Base-by-base conservation (phyloP, 805 yeast species). In the Cyberlindnera mycetangii region DNA sequence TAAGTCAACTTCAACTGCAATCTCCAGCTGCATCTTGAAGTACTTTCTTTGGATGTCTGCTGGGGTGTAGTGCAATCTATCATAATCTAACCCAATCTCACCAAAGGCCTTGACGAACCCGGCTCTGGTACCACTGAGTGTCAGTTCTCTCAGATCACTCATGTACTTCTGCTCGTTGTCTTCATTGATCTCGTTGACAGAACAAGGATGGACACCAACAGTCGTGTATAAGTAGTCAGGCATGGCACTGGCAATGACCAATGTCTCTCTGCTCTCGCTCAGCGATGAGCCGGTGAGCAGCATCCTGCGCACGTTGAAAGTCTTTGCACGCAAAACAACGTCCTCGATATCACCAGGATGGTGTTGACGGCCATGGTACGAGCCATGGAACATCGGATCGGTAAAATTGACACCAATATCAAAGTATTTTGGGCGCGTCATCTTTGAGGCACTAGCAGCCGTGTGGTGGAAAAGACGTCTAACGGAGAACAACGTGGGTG, bases 121-220 rank as follows among this genome's bases (percentile, higher is more conserved):
- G 12, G 59, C 52, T 8, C 67, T 58, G 24, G 65, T 60, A 5
- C 89, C 85, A 1, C 66, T 54, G 6, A 62, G 48, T 0, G 80
- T 77, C n/a, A 84, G 53, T 3, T 65, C 52, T 49, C 75, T 72
- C 37, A 93, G 63, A 20, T 70, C 60, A 3, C 61, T 55, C 28
- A 86, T 58, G 53, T 82, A 81, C 2, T 55, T 55, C 17, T 58
- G 46, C 32, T 64, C 63, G 30, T 62, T 64, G 4, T 50, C 51
- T 10, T 31, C 41, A 10, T 34, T 45, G 50, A 81, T 75, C 53
- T 72, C 90, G 58, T 62, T 62, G 0, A 89, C 95, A 15, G 84
- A 71, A 64, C 99, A 92, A 0, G 99, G 99, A 67, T 93, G 99
- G 2, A 92, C 95, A 11, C 99, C 99, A 2, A 82, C 90, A 0